Base-by-base conservation (phyloP, 192 early-diverging fungal genomes). In the Linnemannia exigua region DNA sequence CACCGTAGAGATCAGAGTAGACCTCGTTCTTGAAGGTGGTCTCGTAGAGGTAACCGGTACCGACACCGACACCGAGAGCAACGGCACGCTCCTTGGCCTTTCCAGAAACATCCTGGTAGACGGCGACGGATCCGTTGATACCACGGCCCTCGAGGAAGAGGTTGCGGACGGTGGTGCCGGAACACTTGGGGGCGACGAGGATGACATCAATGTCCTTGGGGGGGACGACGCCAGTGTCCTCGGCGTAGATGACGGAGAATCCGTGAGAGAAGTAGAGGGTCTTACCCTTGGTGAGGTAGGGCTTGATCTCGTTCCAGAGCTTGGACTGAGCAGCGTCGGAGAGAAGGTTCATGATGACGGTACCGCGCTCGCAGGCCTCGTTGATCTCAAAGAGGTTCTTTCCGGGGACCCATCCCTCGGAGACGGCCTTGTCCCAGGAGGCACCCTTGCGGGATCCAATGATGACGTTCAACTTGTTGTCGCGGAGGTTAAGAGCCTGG, bases 251-350 rank as follows among this genome's bases (percentile, higher is more conserved):
- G 77, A 99, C 94, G 76, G 95, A 95, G 90, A 99, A 99, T 81
- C 97, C 97, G 93, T 98, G 97, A 77, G 96, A 97, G 88, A 99
- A 99, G 93, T 98, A 99, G 71, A 99, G 95, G 25, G 98, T 98
- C 94, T 99, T 99, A 89, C 98, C 98, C 74, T 95, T 95, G 79
- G 97, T 98, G 79, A 99, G 88, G 90, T 93, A 94, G 61, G 95
- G 95, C 91, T 94, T 94, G 88, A 99, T 93, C 78, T 94, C 88
- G 87, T 93, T 90, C 97, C 98, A 99, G 86, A 94, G 91, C 76
- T 95, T 95, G 89, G 93, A 96, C 90, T 99, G 98, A 58, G 94
- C 96, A 75, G 98, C 98, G 89, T 99, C 98, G 14, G 97, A 98
- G 7, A 99, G 93, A 84, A 99, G 92, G 93, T 97, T 96, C 93